phyloP scores from a whole-genome alignment of 495 filamentous ascomycete species.

The Pseudoneurospora amorphoporcata region DNA sequence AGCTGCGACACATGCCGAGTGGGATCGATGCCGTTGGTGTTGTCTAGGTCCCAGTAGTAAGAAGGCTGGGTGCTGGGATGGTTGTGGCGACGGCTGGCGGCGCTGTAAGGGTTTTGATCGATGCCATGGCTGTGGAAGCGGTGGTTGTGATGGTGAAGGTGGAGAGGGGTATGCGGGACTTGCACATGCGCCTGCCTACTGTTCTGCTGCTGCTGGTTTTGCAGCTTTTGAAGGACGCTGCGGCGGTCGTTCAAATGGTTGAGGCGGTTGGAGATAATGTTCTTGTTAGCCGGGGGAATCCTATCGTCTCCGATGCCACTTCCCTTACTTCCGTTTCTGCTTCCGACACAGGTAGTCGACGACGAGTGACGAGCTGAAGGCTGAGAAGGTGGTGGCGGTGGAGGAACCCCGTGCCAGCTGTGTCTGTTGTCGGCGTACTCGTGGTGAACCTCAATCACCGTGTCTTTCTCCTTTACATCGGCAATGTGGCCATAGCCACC shows the following conservation, averaged over 20 bases:
- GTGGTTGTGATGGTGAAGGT: background rate
- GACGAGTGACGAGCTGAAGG: background rate
- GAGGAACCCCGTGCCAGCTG: background rate
- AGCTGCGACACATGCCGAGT: background rate
- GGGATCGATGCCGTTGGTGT: background rate
- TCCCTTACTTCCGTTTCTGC: background rate
- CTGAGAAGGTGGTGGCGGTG: background rate
- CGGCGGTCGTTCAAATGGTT: background rate
- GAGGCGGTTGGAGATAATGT: background rate
- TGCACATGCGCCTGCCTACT: background rate
- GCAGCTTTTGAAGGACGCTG: background rate
- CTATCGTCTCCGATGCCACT: background rate
- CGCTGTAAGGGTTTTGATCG: background rate
- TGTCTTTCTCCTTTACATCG: background rate
- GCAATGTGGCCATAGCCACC: background rate
- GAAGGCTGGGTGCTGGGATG: background rate
- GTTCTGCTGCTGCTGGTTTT: background rate
- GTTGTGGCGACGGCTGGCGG: background rate
- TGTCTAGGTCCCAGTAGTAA: background rate
- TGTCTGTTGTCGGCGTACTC: background rate
- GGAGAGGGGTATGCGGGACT: background rate
- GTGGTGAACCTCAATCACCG: background rate
- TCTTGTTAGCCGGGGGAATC: background rate
- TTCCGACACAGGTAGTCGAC: background rate
- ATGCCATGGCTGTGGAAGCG: background rate